Evolutionary conservation across 2,329 filamentous ascomycete species (phyloP).

Genomic region (Cytospora mali): DNA sequence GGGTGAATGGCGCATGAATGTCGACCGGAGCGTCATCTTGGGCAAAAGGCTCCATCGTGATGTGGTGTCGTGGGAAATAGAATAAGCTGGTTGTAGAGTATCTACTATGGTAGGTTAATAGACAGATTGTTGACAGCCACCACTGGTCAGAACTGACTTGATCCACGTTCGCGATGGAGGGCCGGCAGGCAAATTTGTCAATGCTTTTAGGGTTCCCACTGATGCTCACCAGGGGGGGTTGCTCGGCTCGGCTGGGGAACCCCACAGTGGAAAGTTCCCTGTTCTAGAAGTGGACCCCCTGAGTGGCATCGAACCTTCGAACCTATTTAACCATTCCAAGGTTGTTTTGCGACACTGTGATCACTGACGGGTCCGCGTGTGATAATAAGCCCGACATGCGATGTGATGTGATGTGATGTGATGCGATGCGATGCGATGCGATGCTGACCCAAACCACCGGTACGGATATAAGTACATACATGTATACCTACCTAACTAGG

Average conservation of each 20-base stretch:
- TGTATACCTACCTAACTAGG: background rate
- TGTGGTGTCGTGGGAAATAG: background rate
- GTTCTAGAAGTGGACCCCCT: background rate
- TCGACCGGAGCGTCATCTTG: conserved; percentile 28
- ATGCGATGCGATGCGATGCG: background rate
- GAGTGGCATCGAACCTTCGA: background rate
- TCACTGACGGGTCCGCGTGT: background rate
- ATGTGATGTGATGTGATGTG: background rate
- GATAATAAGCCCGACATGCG: conserved; percentile 31
- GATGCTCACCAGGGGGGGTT: background rate
- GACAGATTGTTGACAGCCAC: background rate
- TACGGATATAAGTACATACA: no score
- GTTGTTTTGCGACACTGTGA: background rate
- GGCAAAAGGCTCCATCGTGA: conserved; percentile 30
- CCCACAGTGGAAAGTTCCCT: background rate
- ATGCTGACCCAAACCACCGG: background rate
- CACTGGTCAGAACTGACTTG: background rate
- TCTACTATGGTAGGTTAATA: background rate
- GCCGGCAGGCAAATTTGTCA: background rate
- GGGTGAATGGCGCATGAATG: conserved; percentile 61
- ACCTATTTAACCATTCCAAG: background rate
- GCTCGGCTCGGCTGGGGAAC: background rate
- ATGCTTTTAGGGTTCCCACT: background rate
- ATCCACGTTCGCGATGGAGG: background rate
- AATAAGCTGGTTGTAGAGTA: background rate